A percentile compares a stretch with the other conserved stretches of the same genome.
phyloP scores from a whole-genome alignment of 2,329 filamentous ascomycete genomes.

The Ustilaginoidea virens region DNA sequence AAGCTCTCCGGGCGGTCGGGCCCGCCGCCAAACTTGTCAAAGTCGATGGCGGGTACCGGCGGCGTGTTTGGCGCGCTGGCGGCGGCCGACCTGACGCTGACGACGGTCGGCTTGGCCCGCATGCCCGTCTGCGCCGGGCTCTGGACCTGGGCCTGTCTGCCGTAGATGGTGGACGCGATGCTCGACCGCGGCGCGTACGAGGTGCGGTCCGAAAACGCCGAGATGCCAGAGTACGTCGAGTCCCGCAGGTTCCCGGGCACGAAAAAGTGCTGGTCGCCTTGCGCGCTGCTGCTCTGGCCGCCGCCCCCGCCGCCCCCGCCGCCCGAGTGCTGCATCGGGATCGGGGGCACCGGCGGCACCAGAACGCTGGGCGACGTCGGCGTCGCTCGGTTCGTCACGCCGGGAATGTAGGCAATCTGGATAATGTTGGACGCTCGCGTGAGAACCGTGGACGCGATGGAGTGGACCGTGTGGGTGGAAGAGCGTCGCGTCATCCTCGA shows the following conservation, averaged over 20 bases:
- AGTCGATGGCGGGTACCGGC: conserved; percentile 59
- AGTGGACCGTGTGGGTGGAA: conserved; percentile 74
- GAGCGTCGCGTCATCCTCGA: conserved; percentile 38
- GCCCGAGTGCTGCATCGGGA: conserved; percentile 51
- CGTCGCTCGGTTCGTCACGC: conserved; percentile 81
- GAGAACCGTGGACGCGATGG: conserved; percentile 87
- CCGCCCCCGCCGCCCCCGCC: conserved; percentile 22
- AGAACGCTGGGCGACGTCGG: conserved; percentile 68
- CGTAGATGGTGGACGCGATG: conserved; percentile 87
- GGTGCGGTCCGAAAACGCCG: conserved; percentile 44
- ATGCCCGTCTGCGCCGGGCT: conserved; percentile 75
- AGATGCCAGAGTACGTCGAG: conserved; percentile 74
- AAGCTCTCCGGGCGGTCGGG: conserved; percentile 33
- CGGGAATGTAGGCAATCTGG: conserved; percentile 96
- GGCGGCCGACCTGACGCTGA: conserved; percentile 68
- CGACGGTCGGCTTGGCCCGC: conserved; percentile 77
- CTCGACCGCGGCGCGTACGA: conserved; percentile 52
- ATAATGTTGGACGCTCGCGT: conserved; percentile 98
- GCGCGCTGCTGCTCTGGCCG: conserved; percentile 33
- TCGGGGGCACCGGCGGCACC: conserved; percentile 85
- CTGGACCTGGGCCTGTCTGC: conserved; percentile 74
- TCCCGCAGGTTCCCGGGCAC: conserved; percentile 80
- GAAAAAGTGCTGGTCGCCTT: conserved; percentile 81
- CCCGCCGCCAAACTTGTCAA: conserved; percentile 38
- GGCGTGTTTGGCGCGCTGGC: conserved; percentile 42